Percentiles rank a stretch among this genome's conserved stretches.
phyloP scores from a whole-genome alignment of 2,329 filamentous ascomycete species.

The Fusarium piperis region DNA sequence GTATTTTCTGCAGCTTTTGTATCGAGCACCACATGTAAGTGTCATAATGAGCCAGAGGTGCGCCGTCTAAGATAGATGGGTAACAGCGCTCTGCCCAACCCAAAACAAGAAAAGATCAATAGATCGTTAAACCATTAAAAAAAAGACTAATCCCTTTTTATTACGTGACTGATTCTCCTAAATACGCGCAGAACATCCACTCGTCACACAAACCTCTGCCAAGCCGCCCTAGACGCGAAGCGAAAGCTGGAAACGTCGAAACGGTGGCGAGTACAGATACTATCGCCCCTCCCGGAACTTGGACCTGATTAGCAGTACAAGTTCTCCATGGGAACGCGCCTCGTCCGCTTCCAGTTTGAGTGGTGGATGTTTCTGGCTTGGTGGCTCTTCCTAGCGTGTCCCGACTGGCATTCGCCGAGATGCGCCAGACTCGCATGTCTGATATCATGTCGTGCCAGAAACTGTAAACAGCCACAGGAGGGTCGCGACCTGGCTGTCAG shows the following conservation, averaged over 20 bases:
- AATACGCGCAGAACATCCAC: background rate
- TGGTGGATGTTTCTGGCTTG: slow-evolving; percentile 1
- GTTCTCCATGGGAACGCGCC: background rate
- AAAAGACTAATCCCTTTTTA: background rate
- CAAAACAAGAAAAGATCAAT: background rate
- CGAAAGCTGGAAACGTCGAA: background rate
- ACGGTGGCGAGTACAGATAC: background rate
- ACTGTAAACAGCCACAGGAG: background rate
- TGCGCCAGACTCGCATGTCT: background rate
- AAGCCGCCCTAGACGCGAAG: background rate
- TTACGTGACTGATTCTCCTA: background rate
- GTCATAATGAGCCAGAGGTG: background rate
- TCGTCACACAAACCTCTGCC: background rate
- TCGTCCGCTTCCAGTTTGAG: background rate
- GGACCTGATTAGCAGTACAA: background rate
- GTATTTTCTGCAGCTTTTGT: background rate
- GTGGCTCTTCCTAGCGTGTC: background rate
- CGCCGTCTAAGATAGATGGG: background rate
- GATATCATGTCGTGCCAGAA: background rate
- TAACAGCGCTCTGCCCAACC: background rate
- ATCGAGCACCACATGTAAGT: background rate
- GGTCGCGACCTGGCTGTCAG: background rate
- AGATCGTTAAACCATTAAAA: background rate
- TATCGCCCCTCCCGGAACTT: background rate
- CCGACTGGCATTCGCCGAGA: background rate